phyloP scores from a whole-genome alignment of 257 asterid species.

The Capsicum chinense region DNA sequence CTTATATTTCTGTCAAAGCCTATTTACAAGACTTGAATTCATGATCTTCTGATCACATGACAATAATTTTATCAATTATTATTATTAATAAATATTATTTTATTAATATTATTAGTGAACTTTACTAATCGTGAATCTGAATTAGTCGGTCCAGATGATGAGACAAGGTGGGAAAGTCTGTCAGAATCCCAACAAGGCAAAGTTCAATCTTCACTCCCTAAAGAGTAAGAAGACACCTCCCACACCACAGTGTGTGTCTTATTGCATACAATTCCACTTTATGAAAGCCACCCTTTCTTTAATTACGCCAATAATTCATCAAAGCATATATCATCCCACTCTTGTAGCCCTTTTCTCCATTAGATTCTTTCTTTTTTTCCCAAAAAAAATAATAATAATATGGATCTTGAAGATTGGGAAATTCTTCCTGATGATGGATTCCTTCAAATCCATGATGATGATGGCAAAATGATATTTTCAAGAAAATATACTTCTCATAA shows the following conservation, averaged over 20 bases:
- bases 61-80: no score
- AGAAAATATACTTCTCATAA: slow-evolving; percentile 37
- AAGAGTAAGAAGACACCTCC: slow-evolving; percentile 35
- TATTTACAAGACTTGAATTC: no score
- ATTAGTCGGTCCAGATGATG: neutral
- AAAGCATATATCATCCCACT: no score
- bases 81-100: neutral
- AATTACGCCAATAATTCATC: slow-evolving; percentile 28
- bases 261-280: slow-evolving; percentile 36
- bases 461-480: slow-evolving; percentile 55
- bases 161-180: neutral
- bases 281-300: slow-evolving; percentile 38
- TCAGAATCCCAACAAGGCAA: neutral
- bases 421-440: slow-evolving; percentile 72
- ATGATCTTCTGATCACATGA: no score
- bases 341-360: no score
- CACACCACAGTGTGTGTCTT: slow-evolving; percentile 21
- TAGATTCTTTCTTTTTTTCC: no score
- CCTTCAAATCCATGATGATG: slow-evolving; percentile 67
- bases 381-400: neutral
- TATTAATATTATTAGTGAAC: neutral
- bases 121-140: neutral
- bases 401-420: slow-evolving; percentile 87
- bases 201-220: slow-evolving; percentile 32
- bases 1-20: no score